Conservation (phyloP, 2,329 filamentous ascomycete species). For the Calonectria crousiana region DNA sequence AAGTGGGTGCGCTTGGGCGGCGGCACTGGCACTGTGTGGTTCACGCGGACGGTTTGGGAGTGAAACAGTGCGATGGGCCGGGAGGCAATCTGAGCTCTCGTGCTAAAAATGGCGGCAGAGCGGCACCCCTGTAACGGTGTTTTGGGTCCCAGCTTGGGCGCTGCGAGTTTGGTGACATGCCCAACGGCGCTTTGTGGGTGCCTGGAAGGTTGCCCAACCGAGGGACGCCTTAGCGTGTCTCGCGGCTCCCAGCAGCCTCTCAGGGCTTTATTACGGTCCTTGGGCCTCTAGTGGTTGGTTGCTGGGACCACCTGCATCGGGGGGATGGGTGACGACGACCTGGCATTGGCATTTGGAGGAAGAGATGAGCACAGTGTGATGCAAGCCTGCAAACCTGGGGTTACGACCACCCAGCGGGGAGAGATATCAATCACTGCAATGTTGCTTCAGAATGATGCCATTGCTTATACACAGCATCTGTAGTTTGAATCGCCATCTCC, state of each 20-base stretch:
- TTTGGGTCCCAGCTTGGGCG: constrained; percentile 24
- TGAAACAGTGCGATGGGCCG: constrained; percentile 24
- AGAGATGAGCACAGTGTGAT: not conserved
- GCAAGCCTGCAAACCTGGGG: not conserved
- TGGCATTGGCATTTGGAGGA: not conserved
- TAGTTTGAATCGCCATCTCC: not conserved
- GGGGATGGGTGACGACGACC: constrained; percentile 5
- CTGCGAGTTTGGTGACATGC: constrained; percentile 31
- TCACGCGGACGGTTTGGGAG: not conserved
- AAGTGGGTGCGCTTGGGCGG: constrained; percentile 32
- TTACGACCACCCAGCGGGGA: not conserved
- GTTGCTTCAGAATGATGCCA: not conserved
- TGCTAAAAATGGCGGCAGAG: constrained; percentile 35
- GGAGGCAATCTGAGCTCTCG: constrained; percentile 33
- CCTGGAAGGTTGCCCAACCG: constrained; percentile 12
- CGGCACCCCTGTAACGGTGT: constrained; percentile 32
- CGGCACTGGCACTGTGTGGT: constrained; percentile 32
- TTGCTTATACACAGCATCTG: not conserved
- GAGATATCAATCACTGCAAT: not conserved
- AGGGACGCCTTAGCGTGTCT: constrained; percentile 30
- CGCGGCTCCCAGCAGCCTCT: not conserved
- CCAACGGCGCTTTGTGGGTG: constrained; percentile 37
- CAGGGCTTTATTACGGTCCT: constrained; percentile 1
- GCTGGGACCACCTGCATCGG: constrained; percentile 19
- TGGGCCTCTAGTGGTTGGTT: constrained; percentile 3